A percentile compares a stretch with the other conserved stretches of the same genome.
These are phyloP conservation scores for Pythium periplocum DNA, from an alignment of 352 stramenopile species.

Conservation along the genomic window DNA sequence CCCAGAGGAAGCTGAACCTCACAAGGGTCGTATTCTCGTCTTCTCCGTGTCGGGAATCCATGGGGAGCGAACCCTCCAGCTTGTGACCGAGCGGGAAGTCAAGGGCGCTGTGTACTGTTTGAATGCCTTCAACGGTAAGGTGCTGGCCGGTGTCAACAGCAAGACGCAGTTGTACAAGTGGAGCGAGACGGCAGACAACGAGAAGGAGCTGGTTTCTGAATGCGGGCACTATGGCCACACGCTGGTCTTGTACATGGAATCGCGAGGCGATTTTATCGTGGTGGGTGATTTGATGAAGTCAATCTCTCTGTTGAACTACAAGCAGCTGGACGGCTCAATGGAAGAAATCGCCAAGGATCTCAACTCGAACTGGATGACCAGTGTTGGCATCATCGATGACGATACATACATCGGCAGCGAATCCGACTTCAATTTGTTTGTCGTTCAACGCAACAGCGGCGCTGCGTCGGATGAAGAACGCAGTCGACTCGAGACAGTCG, in stretches of 20 bases:
- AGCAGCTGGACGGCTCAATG: slow-evolving; percentile 87
- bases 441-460: slow-evolving; percentile 90
- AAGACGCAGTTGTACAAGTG: slow-evolving; percentile 93
- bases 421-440: slow-evolving; percentile 95
- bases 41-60: slow-evolving; percentile 83
- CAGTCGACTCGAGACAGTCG: slow-evolving; percentile 88
- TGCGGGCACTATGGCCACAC: slow-evolving; percentile 95
- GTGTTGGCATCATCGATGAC: slow-evolving; percentile 91
- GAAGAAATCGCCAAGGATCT: slow-evolving; percentile 95
- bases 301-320: slow-evolving; percentile 94
- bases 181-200: slow-evolving; percentile 83
- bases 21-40: slow-evolving; percentile 93
- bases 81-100: slow-evolving; percentile 91
- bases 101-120: slow-evolving; percentile 95
- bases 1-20: slow-evolving; percentile 94
- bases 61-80: slow-evolving; percentile 77
- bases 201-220: slow-evolving; percentile 89
- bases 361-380: slow-evolving; percentile 96
- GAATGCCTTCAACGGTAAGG: slow-evolving; percentile 92
- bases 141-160: slow-evolving; percentile 93
- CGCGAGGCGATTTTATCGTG: slow-evolving; percentile 92
- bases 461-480: slow-evolving; percentile 91
- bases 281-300: slow-evolving; percentile 97
- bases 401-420: slow-evolving; percentile 95
- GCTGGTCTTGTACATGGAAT: slow-evolving; percentile 94